Evolutionary conservation across 805 yeast species (phyloP), one percentile per base, ranked within the genome.

Genomic region (Yarrowia osloensis): DNA sequence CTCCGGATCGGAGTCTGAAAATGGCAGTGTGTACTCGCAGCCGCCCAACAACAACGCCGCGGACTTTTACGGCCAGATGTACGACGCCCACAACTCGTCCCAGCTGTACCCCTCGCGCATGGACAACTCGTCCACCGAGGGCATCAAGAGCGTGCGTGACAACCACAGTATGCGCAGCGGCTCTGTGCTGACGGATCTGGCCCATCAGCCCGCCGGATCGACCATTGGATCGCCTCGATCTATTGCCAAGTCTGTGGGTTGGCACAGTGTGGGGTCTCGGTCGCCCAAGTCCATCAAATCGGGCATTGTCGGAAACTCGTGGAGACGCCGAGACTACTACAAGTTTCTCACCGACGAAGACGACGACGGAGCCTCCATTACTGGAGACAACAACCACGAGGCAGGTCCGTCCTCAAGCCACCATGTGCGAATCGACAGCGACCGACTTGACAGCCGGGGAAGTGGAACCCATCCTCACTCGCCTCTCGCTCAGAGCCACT

Each of bases 261-360:
- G 57, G 57, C 67, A 37, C 26, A 26, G 35, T 24, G 61, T 50
- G 22, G 42, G 67, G 6, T 63, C 67, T 11, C 57, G 44, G 19
- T 66, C 67, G 17, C 37, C 63, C 28, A 47, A 46, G 22, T 66
- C 68, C 7, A 37, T 62, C 37, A 66, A 66, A 47, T 49, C 46
- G 3, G 57, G 57, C 19, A 63, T 42, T 33, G 50, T 47, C 6
- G 54, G 46, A 21, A 37, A 54, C 65, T 40, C 46, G 17, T 37
- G 54, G 49, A 26, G 37, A 8, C 21, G 62, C 21, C 4, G 35
- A 22, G 61, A 35, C 31, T 65, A 67, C 31, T 31, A 65, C 52
- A 67, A 31, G 44, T 63, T 65, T 31, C 47, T 46, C 49, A 37
- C 63, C 1, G 63, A 57, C 42, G 63, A 57, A 6, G 63, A 40